Evolutionary conservation across 23 red algal species (phyloP).

Genomic region (Rhodosorus marinus): DNA sequence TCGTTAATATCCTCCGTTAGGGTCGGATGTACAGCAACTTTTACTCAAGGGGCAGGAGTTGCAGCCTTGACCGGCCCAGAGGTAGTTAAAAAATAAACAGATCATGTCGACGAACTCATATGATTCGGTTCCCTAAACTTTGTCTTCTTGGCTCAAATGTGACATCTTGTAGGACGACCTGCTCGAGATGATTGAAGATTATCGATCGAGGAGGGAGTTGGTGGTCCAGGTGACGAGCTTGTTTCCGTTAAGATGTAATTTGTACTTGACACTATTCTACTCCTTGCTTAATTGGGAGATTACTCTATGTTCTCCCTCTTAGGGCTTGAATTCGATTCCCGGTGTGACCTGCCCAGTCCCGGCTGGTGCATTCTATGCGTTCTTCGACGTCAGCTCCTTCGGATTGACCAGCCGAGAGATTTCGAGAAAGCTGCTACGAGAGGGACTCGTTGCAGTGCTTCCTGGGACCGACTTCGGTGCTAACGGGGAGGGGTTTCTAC

Average conservation of each 20-base stretch:
- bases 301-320: too few species aligned
- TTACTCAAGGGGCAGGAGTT: constrained; percentile 66
- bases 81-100: too few species aligned
- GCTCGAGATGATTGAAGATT: constrained; percentile 14
- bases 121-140: too few species aligned
- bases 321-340: constrained; percentile 30
- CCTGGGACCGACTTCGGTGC: constrained; percentile 94
- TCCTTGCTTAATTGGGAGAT: too few species aligned
- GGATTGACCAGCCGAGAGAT: constrained; percentile 18
- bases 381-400: constrained; percentile 46
- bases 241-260: too few species aligned
- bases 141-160: too few species aligned
- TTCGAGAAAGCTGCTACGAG: constrained; percentile 30
- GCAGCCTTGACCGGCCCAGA: constrained; percentile 30
- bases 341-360: constrained; percentile 44
- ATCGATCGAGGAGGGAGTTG: constrained; percentile 54
- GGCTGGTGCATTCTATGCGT: constrained; percentile 85
- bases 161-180: constrained; percentile 20
- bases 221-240: too few species aligned
- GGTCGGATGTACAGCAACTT: constrained; percentile 78
- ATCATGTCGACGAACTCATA: too few species aligned
- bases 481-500: constrained; percentile 70
- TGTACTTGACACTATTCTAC: too few species aligned
- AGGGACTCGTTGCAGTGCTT: constrained; percentile 66
- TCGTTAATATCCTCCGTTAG: too few species aligned